Base-by-base conservation (phyloP, 2,329 filamentous ascomycete species). In the Aspergillus sp. region DNA sequence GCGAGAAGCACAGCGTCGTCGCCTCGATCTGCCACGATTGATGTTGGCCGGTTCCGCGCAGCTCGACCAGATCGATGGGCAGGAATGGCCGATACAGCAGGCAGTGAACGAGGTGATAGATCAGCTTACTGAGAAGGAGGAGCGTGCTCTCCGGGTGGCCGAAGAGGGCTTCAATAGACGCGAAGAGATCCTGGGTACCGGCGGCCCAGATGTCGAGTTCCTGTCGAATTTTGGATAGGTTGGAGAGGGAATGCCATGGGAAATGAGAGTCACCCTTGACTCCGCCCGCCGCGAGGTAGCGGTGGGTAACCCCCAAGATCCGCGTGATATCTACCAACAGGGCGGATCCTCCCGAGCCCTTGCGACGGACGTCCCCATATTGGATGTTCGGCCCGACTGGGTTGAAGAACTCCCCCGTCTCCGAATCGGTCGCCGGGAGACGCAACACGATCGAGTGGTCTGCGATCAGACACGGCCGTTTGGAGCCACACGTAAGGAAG, bases 21-120 rank as follows among this genome's bases (percentile, higher is more conserved):
- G 90, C 89, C 67, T 95, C 89, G 45, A 95, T 93, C 66, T 95
- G 90, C 90, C 90, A 95, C 24, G 89, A 92, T 66, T 95, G 90
- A 60, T 95, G 89, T 63, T 95, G 90, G 1, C 88, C 88, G 0
- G 83, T 87, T 13, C 88, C 88, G 11, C 88, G 83, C 6, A 95
- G 81, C 67, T 95, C 90, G 20, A 87, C 83, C 3, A 95, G 77
- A 67, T 95, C 88, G 56, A 95, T 88, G 0, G 90, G 90, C 5
- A 95, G 77, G 69, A 95, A 95, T 0, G 90, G 90, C 14, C 90
- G 83, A 65, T 95, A 95, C 41, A 95, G 86, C 46, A 95, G 78
- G 64, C 90, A 95, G 71, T 95, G 89, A 42, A 94, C 86, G 13
- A 94, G 79, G 65, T 95, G 90, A 62, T 94, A 95, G 26, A 95